phyloP scores from a whole-genome alignment of 768 basidiomycete species.

The Dacryopinax spathularia region DNA sequence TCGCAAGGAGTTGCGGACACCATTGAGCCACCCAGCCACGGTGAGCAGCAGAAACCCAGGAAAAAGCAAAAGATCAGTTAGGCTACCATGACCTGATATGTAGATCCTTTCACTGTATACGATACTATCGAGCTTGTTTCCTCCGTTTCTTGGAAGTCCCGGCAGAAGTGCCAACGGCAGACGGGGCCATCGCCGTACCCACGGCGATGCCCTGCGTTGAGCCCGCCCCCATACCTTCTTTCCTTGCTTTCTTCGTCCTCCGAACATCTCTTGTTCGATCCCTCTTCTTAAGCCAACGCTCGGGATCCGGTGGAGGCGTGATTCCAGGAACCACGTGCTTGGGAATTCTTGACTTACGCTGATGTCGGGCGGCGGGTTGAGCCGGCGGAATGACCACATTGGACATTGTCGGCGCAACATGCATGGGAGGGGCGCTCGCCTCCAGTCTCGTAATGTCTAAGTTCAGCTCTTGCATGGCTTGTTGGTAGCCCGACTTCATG shows the following conservation, averaged over 20 bases:
- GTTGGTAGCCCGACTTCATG: constrained; percentile 51
- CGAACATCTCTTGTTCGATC: constrained; percentile 48
- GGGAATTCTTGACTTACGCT: constrained; percentile 44
- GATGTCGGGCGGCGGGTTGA: constrained; percentile 10
- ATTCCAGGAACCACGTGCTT: constrained; percentile 63
- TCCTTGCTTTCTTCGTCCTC: constrained; percentile 34
- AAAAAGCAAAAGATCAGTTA: background rate
- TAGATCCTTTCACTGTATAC: background rate
- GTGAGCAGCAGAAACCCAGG: background rate
- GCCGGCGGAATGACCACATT: constrained; percentile 21
- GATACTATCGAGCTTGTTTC: background rate
- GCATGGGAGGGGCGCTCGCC: constrained; percentile 38
- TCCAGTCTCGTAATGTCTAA: constrained; percentile 19
- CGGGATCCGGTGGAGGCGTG: constrained; percentile 71
- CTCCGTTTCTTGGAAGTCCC: background rate
- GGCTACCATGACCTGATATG: background rate
- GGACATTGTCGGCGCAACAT: constrained; percentile 22
- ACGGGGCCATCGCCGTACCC: background rate
- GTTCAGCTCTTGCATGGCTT: constrained; percentile 43
- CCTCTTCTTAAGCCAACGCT: constrained; percentile 79
- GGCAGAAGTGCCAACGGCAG: background rate
- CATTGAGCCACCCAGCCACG: background rate
- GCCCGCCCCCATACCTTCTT: constrained; percentile 38
- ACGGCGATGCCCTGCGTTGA: constrained; percentile 50
- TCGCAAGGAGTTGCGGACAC: background rate